phyloP scores from a whole-genome alignment of 2,329 filamentous ascomycete species.

The Alternaria triticimaculans region DNA sequence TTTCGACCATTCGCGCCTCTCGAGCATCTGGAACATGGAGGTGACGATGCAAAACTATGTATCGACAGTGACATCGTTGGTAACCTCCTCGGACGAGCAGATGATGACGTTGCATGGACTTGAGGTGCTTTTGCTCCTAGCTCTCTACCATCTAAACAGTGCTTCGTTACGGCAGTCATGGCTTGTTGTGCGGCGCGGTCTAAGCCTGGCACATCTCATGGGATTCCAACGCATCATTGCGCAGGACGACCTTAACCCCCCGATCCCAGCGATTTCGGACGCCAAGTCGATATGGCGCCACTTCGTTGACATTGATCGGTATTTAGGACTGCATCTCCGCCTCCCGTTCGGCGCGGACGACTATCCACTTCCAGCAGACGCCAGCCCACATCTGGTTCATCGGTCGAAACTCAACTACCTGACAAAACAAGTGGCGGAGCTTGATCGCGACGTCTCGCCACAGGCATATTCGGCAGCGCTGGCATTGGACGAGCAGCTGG shows the following conservation, averaged over 20 bases:
- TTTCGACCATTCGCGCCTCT: conserved; percentile 36
- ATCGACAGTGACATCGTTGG: conserved; percentile 34
- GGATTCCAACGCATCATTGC: conserved; percentile 45
- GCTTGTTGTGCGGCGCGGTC: conserved; percentile 42
- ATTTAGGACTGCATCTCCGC: conserved; percentile 43
- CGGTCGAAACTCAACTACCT: conserved; percentile 32
- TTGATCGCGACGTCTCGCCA: conserved; percentile 38
- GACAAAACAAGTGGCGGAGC: conserved; percentile 34
- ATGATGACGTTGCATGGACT: conserved; percentile 46
- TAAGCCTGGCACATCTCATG: conserved; percentile 46
- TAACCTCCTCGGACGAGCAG: conserved; percentile 42
- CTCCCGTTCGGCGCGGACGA: conserved; percentile 45
- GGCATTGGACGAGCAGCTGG: conserved; percentile 41
- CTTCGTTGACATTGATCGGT: conserved; percentile 42
- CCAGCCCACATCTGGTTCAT: conserved; percentile 28
- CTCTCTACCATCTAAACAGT: conserved; percentile 38
- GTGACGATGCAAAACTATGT: conserved; percentile 44
- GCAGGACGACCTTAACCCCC: conserved; percentile 24
- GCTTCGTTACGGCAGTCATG: conserved; percentile 43
- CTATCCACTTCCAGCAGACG: conserved; percentile 33
- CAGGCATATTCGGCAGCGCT: conserved; percentile 43
- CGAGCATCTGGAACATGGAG: conserved; percentile 42
- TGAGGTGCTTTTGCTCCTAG: conserved; percentile 42
- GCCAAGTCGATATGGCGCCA: conserved; percentile 39
- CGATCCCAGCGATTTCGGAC: conserved; percentile 34